Evolutionary conservation across 2,329 filamentous ascomycete species (phyloP).

Genomic region (Sporothrix brunneoviolacea): DNA sequence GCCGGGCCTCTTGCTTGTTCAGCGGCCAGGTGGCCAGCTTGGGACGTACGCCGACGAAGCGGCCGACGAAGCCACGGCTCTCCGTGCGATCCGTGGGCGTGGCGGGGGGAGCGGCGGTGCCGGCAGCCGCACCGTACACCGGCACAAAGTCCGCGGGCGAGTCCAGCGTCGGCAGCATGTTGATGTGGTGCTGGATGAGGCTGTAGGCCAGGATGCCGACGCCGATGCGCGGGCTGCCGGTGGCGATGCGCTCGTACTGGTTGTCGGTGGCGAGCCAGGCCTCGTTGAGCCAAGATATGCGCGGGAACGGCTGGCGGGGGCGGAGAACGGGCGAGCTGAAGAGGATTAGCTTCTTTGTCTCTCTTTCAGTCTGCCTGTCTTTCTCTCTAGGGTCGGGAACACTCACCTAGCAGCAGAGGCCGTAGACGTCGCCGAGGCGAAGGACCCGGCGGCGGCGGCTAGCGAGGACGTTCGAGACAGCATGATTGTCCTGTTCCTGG

Average conservation of each 20-base stretch:
- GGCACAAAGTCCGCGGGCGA: conserved; percentile 23
- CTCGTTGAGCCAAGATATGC: conserved; percentile 21
- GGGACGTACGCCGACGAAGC: conserved; percentile 22
- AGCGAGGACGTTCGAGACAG: background rate
- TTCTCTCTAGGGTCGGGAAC: no score
- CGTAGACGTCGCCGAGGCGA: background rate
- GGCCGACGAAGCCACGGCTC: background rate
- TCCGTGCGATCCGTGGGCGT: no score
- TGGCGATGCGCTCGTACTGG: conserved; percentile 26
- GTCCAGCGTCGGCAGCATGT: conserved; percentile 22
- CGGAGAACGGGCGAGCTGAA: background rate
- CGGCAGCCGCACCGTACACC: conserved; percentile 16
- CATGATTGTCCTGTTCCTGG: background rate
- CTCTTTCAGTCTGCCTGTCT: background rate
- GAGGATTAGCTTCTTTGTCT: background rate
- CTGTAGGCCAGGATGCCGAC: conserved; percentile 23
- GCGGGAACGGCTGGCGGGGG: background rate
- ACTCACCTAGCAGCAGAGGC: background rate
- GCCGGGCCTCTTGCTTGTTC: conserved; percentile 21
- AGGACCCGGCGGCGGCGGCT: background rate
- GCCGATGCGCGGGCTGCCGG: conserved; percentile 21
- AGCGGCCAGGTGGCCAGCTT: conserved; percentile 29
- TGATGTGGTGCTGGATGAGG: conserved; percentile 26
- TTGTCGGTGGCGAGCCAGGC: conserved; percentile 19
- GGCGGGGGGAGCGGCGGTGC: background rate